Conservation (phyloP, 148 eudicot genomes). For the Rhododendron griersonianum region DNA sequence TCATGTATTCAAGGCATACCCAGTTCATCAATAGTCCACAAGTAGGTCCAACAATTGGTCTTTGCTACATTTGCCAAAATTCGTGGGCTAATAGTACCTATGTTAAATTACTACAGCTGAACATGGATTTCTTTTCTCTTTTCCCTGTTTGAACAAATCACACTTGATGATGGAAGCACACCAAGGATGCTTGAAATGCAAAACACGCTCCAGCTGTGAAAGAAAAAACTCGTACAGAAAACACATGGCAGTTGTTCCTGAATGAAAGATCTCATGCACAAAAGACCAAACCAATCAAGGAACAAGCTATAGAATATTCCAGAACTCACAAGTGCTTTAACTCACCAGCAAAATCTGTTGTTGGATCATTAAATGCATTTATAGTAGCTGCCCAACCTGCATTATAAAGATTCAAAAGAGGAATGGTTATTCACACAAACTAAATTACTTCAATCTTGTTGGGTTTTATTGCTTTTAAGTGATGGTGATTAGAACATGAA, state of each 20-base stretch:
- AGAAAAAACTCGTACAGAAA: neutral
- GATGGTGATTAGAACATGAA: neutral
- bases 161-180: neutral
- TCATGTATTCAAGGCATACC: neutral
- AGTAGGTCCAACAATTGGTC: neutral
- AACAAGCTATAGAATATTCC: slow-evolving; percentile 4
- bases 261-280: neutral
- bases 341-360: slow-evolving; percentile 63
- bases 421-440: slow-evolving; percentile 1
- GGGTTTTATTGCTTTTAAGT: neutral
- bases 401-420: slow-evolving; percentile 11
- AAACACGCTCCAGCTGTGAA: neutral
- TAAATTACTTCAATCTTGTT: neutral
- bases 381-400: slow-evolving; percentile 77
- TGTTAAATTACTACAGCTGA: neutral
- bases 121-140: neutral
- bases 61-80: neutral
- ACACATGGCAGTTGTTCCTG: neutral
- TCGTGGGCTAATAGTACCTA: neutral
- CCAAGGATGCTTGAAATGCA: neutral
- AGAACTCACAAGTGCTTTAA: slow-evolving; percentile 5
- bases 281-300: neutral
- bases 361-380: slow-evolving; percentile 51
- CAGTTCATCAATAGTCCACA: neutral
- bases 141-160: neutral